These are phyloP conservation scores for Saccharomyces pastorianus DNA, from an alignment of 1,139 yeast genomes.

Conservation along the genomic window DNA sequence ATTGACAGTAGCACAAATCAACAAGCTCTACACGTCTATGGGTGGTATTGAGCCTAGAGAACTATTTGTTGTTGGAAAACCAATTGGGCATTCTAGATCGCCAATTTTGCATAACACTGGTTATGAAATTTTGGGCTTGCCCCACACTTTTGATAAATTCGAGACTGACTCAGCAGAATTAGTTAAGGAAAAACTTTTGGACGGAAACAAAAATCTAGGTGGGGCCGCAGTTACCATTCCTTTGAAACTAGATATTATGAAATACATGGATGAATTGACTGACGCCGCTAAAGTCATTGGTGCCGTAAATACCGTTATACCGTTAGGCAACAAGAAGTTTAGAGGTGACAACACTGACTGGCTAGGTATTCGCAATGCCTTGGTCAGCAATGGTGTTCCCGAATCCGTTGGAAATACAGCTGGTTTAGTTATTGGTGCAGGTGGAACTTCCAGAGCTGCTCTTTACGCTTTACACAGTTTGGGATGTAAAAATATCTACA, in stretches of 20 bases:
- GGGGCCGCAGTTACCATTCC: constrained; percentile 93
- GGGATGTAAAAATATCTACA: constrained; percentile 70
- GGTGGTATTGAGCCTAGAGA: constrained; percentile 54
- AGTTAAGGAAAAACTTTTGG: constrained; percentile 41
- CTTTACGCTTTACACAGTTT: constrained; percentile 71
- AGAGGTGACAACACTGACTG: constrained; percentile 93
- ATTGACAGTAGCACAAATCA: constrained; percentile 53
- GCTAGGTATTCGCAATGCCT: constrained; percentile 75
- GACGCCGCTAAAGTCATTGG: constrained; percentile 75
- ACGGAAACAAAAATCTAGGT: constrained; percentile 50
- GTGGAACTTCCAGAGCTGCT: constrained; percentile 97
- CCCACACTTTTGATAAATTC: constrained; percentile 59
- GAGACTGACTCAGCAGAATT: constrained; percentile 62
- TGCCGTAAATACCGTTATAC: constrained; percentile 83
- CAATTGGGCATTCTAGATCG: constrained; percentile 79
- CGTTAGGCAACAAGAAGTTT: constrained; percentile 46
- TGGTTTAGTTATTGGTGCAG: constrained; percentile 87
- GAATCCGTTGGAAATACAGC: constrained; percentile 33
- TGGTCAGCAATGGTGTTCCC: constrained; percentile 54
- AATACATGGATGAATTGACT: constrained; percentile 53
- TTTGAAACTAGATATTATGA: constrained; percentile 68
- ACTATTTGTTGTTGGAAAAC: constrained; percentile 75
- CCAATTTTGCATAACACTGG: constrained; percentile 79
- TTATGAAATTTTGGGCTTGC: constrained; percentile 63
- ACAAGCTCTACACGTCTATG: constrained; percentile 48